Base-by-base conservation (phyloP, 108 stramenopile species). In the Cyclostephanos invisitatus region DNA sequence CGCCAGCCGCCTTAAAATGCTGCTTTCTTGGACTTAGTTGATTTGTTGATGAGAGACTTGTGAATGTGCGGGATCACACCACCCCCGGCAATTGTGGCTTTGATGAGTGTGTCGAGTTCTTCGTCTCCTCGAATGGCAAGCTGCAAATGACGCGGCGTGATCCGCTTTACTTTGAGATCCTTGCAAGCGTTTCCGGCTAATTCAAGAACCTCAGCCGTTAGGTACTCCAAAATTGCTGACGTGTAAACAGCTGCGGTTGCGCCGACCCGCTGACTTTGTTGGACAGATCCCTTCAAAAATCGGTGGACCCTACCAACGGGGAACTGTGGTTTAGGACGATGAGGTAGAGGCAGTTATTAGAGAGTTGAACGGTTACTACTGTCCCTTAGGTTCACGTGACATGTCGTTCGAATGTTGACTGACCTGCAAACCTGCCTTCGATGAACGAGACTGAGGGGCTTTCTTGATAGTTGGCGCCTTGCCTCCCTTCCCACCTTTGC, bases 321-420 rank as follows among this genome's bases (percentile, higher is more conserved):
- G 85, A 98, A 98, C 80, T 98, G 97, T 99, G 99, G 81, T 98
- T n/a, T 98, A 87, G 97, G 97, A 2, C 98, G 99, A 82, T 98
- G 98, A 97, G 86, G 98, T 99, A 70, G 98, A 98, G 29, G 98
- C 99, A 92, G 98, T 99, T 94, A 98, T 98, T 36, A 99, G 81
- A 29, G 98, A 96, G 85, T 98, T 98, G 59, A 98, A 85, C 84
- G 98, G 40, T 40, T 8, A 36, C 36, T 36, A 36, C 7, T 11
- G 11, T 40, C 7, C 3, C 98, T 86, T 98, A 97, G 74, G 98
- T 98, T 62, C 99, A 63, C 29, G 27, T 50, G 15, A 22, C 38
- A 62, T 59, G 59, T 15, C 15, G 3, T 15, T 18, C 27, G 56
- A 36, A 25, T n/a, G 38, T 18, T 17, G 3, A 68, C 75, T 37